Conservation (phyloP, 1,284 basidiomycete genomes). For the Trametes hirsuta region DNA sequence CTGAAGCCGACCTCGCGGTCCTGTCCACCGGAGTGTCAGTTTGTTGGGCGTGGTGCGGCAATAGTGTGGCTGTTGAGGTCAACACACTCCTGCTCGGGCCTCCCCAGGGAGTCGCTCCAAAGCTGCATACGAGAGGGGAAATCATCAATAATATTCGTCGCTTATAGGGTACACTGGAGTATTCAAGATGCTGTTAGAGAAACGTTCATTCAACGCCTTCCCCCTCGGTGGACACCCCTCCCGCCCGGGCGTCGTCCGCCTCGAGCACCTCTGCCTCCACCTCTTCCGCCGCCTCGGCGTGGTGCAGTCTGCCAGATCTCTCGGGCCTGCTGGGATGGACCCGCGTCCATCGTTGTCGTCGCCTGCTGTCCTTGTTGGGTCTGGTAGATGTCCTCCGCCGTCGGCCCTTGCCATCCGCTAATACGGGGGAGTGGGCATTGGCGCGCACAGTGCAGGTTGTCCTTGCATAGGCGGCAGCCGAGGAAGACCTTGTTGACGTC, state of each 20-base stretch:
- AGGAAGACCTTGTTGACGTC: background rate
- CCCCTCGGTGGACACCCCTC: background rate
- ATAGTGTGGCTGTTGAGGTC: too few relatives aligned
- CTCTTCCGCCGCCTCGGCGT: background rate
- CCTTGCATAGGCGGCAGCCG: conserved; percentile 9
- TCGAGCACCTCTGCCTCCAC: background rate
- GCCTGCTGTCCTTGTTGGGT: too few relatives aligned
- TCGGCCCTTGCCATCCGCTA: background rate
- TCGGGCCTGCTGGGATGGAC: background rate
- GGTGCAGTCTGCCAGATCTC: conserved; percentile 1
- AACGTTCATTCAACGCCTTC: too few relatives aligned
- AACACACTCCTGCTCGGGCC: too few relatives aligned
- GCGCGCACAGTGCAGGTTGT: background rate
- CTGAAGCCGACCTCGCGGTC: too few relatives aligned
- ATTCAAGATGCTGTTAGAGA: too few relatives aligned
- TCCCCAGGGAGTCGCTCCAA: too few relatives aligned
- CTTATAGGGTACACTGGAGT: too few relatives aligned
- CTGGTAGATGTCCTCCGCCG: background rate
- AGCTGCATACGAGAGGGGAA: too few relatives aligned
- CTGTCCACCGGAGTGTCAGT: too few relatives aligned
- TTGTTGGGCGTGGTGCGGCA: too few relatives aligned
- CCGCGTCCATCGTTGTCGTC: background rate
- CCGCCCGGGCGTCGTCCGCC: background rate
- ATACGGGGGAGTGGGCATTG: conserved; percentile 4
- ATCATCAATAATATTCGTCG: too few relatives aligned